These are phyloP conservation scores for Sporothrix euskadiensis DNA, from an alignment of 2,329 filamentous ascomycete species.

Conservation along the genomic window DNA sequence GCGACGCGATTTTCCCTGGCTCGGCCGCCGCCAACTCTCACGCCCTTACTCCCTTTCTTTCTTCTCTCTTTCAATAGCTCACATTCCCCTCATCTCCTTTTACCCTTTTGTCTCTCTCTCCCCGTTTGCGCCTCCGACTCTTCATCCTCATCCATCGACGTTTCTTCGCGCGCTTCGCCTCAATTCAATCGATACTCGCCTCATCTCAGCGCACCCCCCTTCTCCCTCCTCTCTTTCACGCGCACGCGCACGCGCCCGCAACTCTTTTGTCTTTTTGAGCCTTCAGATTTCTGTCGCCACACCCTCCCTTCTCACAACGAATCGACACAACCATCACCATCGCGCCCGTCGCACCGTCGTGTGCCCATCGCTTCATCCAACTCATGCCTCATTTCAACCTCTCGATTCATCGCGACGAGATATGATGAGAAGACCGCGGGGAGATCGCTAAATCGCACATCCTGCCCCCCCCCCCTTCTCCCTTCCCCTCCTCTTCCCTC, in stretches of 20 bases:
- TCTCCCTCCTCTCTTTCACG: background rate
- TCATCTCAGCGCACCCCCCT: background rate
- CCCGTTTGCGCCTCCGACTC: background rate
- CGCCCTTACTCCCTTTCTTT: slow-evolving; percentile 14
- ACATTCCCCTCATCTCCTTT: background rate
- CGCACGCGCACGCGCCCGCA: slow-evolving; percentile 13
- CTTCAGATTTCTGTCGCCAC: background rate
- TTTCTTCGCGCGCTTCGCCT: background rate
- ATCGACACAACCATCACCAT: background rate
- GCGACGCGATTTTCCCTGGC: slow-evolving; percentile 17
- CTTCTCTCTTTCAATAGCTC: background rate
- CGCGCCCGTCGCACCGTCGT: slow-evolving; percentile 8
- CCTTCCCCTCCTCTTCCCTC: background rate
- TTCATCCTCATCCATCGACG: background rate
- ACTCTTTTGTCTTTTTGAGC: background rate
- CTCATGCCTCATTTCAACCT: slow-evolving; percentile 43
- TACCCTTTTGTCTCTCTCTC: background rate
- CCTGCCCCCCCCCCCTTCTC: slow-evolving; percentile 11
- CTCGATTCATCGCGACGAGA: slow-evolving; percentile 41
- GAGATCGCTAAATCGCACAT: slow-evolving; percentile 49
- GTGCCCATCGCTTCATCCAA: slow-evolving; percentile 28
- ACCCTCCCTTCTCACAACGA: too few relatives aligned
- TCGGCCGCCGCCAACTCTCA: slow-evolving; percentile 7
- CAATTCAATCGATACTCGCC: background rate
- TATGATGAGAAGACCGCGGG: slow-evolving; percentile 60